These are phyloP conservation scores for Helicostylum pulchrum DNA, from an alignment of 192 early-diverging fungal species.

Conservation along the genomic window DNA sequence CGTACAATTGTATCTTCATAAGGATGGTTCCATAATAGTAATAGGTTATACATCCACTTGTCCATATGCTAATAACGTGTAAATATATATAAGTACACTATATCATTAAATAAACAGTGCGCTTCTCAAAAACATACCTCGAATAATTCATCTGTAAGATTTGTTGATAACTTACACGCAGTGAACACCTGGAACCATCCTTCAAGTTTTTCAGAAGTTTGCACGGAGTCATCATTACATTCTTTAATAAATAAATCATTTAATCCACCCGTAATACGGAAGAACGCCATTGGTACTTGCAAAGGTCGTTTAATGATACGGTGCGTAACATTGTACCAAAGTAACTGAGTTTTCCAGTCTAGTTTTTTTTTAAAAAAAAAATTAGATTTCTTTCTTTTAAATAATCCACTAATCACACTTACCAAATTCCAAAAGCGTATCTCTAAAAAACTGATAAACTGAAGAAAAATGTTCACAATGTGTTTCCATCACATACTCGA, in stretches of 20 bases:
- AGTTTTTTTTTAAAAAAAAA: neutral
- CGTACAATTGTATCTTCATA: neutral
- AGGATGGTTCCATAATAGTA: neutral
- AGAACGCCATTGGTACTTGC: slow-evolving; percentile 8
- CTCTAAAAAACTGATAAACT: too few species aligned
- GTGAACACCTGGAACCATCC: neutral
- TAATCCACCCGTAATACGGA: slow-evolving; percentile 4
- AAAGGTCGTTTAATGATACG: slow-evolving; percentile 1
- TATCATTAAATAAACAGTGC: neutral
- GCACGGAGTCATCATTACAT: neutral
- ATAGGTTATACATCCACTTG: slow-evolving; percentile 17
- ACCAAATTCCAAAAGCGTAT: too few species aligned
- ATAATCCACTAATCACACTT: neutral
- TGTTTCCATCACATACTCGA: neutral
- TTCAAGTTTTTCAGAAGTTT: neutral
- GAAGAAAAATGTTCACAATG: too few species aligned
- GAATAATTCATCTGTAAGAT: slow-evolving; percentile 1
- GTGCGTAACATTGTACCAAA: neutral
- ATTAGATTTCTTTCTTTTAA: neutral
- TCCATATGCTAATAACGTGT: neutral
- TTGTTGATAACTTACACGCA: slow-evolving; percentile 8
- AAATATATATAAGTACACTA: neutral
- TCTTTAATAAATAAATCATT: slow-evolving; percentile 3
- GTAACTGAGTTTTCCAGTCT: slow-evolving; percentile 18
- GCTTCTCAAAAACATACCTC: neutral